These are phyloP conservation scores for Termitomyces titanicus DNA, from an alignment of 768 basidiomycete genomes.

Conservation along the genomic window DNA sequence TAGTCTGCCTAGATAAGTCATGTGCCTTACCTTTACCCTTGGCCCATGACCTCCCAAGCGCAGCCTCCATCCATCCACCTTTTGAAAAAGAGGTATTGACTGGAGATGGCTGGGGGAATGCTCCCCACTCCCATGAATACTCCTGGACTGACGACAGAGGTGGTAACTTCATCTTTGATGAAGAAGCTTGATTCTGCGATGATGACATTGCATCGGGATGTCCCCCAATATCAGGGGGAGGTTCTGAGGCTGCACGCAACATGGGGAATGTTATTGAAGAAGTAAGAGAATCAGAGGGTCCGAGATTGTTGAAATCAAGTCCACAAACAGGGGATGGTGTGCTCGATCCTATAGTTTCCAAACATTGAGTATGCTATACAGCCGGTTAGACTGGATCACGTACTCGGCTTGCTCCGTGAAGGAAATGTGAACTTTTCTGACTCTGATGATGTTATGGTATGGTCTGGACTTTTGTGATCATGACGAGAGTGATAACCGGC, in stretches of 20 bases:
- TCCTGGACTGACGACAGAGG: slow-evolving; percentile 42
- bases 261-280: slow-evolving; percentile 15
- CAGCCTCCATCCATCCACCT: slow-evolving; percentile 34
- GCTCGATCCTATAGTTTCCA: slow-evolving; percentile 13
- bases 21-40: slow-evolving; percentile 27
- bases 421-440: slow-evolving; percentile 11
- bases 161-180: slow-evolving; percentile 9
- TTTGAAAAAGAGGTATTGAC: slow-evolving; percentile 50
- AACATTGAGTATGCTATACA: background rate
- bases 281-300: background rate
- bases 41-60: slow-evolving; percentile 15
- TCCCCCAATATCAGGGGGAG: slow-evolving; percentile 46
- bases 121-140: slow-evolving; percentile 95
- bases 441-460: slow-evolving; percentile 31
- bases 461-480: slow-evolving; percentile 35
- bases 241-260: slow-evolving; percentile 58
- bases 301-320: background rate
- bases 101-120: slow-evolving; percentile 81
- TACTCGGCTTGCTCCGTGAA: slow-evolving; percentile 7
- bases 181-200: slow-evolving; percentile 6
- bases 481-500: slow-evolving; percentile 73
- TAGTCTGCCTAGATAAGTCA: slow-evolving; percentile 1
- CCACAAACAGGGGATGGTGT: slow-evolving; percentile 20
- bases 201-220: slow-evolving; percentile 10
- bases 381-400: background rate